Evolutionary conservation across 345 rosid genomes (phyloP).

Genomic region (Arabis alpina): DNA sequence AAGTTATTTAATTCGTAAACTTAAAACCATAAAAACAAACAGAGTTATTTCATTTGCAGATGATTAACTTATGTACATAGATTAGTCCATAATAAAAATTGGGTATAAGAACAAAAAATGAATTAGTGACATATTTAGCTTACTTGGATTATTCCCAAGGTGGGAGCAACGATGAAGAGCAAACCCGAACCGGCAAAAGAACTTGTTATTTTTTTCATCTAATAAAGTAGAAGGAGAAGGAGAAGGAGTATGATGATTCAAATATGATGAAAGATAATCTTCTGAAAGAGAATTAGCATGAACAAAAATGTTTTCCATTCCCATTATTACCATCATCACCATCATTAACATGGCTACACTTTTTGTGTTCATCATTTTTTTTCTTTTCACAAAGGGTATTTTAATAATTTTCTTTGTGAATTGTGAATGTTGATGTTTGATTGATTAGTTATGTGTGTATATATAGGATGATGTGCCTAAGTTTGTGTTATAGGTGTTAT

Average conservation of each 20-base stretch:
- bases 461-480: slow-evolving; percentile 18
- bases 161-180: not conserved
- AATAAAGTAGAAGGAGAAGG: not conserved
- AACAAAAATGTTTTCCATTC: slow-evolving; percentile 30
- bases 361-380: slow-evolving; percentile 24
- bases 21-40: not conserved
- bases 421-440: slow-evolving; percentile 7
- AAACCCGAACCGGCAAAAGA: not conserved
- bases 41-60: too few species aligned
- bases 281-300: slow-evolving; percentile 7
- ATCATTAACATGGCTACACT: slow-evolving; percentile 19
- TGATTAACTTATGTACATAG: not conserved
- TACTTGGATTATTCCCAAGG: not conserved
- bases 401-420: not conserved
- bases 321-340: slow-evolving; percentile 26
- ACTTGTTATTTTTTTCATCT: fast-evolving
- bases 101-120: not conserved
- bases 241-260: too few species aligned
- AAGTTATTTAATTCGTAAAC: not conserved
- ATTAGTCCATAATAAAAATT: not conserved
- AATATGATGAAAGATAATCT: not conserved
- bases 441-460: slow-evolving; percentile 5
- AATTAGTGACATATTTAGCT: not conserved
- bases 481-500: slow-evolving; percentile 1
- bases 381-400: too few species aligned